These are phyloP conservation scores for Solanum medicagineum DNA, from an alignment of 257 asterid species.

Conservation along the genomic window DNA sequence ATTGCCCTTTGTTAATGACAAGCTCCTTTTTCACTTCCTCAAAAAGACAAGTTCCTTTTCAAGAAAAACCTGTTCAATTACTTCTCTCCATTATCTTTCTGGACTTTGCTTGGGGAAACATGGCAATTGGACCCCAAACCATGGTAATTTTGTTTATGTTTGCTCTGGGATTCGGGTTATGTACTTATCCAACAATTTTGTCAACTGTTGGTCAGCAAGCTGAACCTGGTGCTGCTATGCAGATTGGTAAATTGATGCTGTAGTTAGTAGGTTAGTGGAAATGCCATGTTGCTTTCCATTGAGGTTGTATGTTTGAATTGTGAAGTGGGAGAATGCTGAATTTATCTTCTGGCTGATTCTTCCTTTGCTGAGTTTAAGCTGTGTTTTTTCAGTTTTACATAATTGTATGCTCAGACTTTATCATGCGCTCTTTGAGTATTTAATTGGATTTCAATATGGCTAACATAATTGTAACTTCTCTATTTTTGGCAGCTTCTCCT, in stretches of 20 bases:
- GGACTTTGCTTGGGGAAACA: background rate
- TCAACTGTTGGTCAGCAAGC: background rate
- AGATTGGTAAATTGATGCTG: background rate
- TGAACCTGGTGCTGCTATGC: background rate
- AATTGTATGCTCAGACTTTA: background rate
- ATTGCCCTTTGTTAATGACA: background rate
- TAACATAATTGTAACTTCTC: background rate
- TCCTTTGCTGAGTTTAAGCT: background rate
- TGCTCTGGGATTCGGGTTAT: background rate
- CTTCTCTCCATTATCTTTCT: background rate
- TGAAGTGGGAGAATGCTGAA: background rate
- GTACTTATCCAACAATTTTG: background rate
- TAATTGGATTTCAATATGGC: background rate
- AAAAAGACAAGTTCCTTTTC: background rate
- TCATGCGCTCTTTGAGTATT: background rate
- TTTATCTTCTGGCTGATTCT: background rate
- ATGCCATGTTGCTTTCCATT: background rate
- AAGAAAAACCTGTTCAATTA: background rate
- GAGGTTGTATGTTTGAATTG: background rate
- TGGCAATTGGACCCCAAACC: background rate
- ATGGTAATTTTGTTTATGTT: background rate
- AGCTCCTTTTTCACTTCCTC: background rate
- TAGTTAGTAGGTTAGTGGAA: background rate
- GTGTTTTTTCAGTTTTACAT: background rate
- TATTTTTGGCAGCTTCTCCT: slow-evolving; percentile 63